A percentile compares a stretch with the other conserved stretches of the same genome.
phyloP scores from a whole-genome alignment of 768 basidiomycete genomes.

The Podaxis carcinomalis region DNA sequence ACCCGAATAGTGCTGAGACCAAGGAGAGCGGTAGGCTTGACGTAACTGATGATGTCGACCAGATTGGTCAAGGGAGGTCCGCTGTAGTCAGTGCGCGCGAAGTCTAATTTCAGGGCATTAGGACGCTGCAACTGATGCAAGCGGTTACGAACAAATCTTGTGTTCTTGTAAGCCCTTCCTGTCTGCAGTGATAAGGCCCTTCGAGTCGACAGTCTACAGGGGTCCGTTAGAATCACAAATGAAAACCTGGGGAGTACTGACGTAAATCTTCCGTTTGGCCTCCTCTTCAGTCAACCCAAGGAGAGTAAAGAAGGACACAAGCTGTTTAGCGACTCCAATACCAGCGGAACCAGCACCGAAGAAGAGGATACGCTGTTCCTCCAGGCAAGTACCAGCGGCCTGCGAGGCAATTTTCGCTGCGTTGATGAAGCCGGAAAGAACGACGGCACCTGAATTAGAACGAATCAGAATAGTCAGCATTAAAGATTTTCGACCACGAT shows the following conservation, averaged over 20 bases:
- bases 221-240: slow-evolving; percentile 11
- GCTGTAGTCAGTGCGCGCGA: slow-evolving; percentile 67
- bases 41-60: slow-evolving; percentile 62
- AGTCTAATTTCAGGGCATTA: slow-evolving; percentile 36
- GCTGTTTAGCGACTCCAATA: slow-evolving; percentile 84
- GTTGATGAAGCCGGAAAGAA: slow-evolving; percentile 72
- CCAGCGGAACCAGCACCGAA: slow-evolving; percentile 90
- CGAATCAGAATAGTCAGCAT: slow-evolving; percentile 2
- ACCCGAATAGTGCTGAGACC: slow-evolving; percentile 62
- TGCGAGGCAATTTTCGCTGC: slow-evolving; percentile 59
- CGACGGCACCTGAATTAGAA: slow-evolving; percentile 50
- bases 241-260: slow-evolving; percentile 25
- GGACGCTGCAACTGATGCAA: slow-evolving; percentile 22
- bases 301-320: slow-evolving; percentile 77
- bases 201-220: slow-evolving; percentile 64
- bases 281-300: slow-evolving; percentile 62
- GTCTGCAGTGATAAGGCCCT: slow-evolving; percentile 70
- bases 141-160: slow-evolving; percentile 53
- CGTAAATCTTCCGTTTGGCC: slow-evolving; percentile 64
- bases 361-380: slow-evolving; percentile 81
- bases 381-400: slow-evolving; percentile 49
- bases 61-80: slow-evolving; percentile 59
- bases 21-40: slow-evolving; percentile 74
- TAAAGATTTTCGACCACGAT: not conserved
- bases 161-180: slow-evolving; percentile 67